phyloP scores from a whole-genome alignment of 805 yeast species.

The Schwanniomyces vanrijiae region DNA sequence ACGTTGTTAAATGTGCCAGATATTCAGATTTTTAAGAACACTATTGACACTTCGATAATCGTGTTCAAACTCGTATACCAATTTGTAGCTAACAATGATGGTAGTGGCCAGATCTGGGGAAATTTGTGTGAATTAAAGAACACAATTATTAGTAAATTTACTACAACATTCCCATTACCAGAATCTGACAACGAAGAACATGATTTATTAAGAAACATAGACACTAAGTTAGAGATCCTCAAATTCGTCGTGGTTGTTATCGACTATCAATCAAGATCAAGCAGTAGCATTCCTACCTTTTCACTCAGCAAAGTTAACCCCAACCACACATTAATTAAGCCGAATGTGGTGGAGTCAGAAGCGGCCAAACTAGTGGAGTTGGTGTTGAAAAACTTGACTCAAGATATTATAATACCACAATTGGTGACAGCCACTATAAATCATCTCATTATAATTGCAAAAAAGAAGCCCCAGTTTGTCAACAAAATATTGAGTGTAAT shows the following conservation, averaged over 20 bases:
- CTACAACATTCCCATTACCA: constrained; percentile 52
- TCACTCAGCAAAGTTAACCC: constrained; percentile 52
- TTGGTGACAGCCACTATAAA: constrained; percentile 68
- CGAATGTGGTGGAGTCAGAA: constrained; percentile 61
- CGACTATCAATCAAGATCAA: constrained; percentile 47
- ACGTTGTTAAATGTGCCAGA: constrained; percentile 27
- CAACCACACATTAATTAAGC: constrained; percentile 66
- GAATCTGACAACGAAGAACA: constrained; percentile 48
- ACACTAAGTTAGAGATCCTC: constrained; percentile 65
- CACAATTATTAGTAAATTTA: constrained; percentile 61
- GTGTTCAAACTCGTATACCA: constrained; percentile 46
- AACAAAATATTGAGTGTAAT: constrained; percentile 58
- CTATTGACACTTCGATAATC: constrained; percentile 37
- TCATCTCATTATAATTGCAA: constrained; percentile 60
- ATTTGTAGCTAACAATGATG: constrained; percentile 48
- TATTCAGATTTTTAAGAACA: constrained; percentile 27
- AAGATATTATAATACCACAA: constrained; percentile 53
- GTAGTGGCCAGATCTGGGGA: constrained; percentile 52
- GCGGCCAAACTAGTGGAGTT: constrained; percentile 68
- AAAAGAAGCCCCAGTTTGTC: constrained; percentile 61
- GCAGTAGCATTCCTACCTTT: constrained; percentile 32
- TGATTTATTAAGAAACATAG: constrained; percentile 51
- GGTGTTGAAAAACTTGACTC: constrained; percentile 54
- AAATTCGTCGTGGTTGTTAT: constrained; percentile 59
- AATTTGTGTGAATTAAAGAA: constrained; percentile 55